phyloP scores from a whole-genome alignment of 306 rosid genomes.

The Phaseolus lunatus region DNA sequence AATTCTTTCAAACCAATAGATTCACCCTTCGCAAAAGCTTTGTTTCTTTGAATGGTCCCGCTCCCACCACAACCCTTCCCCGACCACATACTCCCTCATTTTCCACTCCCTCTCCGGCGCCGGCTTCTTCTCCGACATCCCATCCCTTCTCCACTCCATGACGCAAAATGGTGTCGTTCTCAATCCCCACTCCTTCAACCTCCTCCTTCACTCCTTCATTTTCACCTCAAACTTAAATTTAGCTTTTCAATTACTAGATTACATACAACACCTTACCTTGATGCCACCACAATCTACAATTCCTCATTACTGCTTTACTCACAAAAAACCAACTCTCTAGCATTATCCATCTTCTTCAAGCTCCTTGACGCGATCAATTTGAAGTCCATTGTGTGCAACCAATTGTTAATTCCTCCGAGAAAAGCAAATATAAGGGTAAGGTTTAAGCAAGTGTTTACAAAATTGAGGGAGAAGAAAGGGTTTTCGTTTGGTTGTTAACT shows the following conservation, averaged over 20 bases:
- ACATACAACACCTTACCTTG: conserved; percentile 53
- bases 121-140: conserved; percentile 58
- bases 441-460: conserved; percentile 63
- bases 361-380: conserved; percentile 49
- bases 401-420: conserved; percentile 67
- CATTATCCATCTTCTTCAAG: conserved; percentile 66
- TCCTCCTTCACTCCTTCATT: conserved; percentile 63
- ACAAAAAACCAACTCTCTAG: conserved; percentile 65
- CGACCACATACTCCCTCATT: conserved; percentile 60
- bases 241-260: conserved; percentile 65
- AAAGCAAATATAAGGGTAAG: conserved; percentile 67
- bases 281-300: conserved; percentile 54
- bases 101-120: conserved; percentile 56
- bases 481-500: conserved; percentile 83
- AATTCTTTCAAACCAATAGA: conserved; percentile 60
- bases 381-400: conserved; percentile 59
- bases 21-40: conserved; percentile 70
- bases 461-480: conserved; percentile 52
- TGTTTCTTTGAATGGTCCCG: conserved; percentile 70
- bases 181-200: conserved; percentile 63
- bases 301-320: conserved; percentile 65
- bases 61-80: conserved; percentile 49
- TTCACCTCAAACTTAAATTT: conserved; percentile 53
- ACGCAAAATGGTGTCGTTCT: conserved; percentile 56
- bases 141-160: conserved; percentile 58